Percentiles rank a stretch among this genome's conserved stretches.
These are phyloP conservation scores for Curvularia spicifera DNA, from an alignment of 2,329 filamentous ascomycete species.

Conservation along the genomic window DNA sequence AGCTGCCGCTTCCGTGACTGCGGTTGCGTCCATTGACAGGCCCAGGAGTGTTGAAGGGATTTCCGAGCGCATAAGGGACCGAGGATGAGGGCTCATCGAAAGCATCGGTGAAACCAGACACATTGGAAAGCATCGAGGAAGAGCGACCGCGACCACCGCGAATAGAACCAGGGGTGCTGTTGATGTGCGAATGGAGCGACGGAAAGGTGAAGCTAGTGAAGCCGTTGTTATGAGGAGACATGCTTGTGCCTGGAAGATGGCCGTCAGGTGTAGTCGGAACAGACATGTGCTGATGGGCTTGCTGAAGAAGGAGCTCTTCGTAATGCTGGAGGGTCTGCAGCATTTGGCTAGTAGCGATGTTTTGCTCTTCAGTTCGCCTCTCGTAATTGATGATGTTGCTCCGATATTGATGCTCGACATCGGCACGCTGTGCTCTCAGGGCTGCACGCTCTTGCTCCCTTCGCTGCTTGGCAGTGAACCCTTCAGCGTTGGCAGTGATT, in stretches of 20 bases:
- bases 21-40: slow-evolving; percentile 48
- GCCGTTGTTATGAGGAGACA: slow-evolving; percentile 43
- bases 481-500: slow-evolving; percentile 70
- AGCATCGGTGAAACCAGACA: slow-evolving; percentile 59
- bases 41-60: slow-evolving; percentile 50
- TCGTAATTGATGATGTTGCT: slow-evolving; percentile 49
- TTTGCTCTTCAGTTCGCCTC: slow-evolving; percentile 48
- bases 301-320: slow-evolving; percentile 51
- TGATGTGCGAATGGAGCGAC: slow-evolving; percentile 35
- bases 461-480: slow-evolving; percentile 66
- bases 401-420: slow-evolving; percentile 48
- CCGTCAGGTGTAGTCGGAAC: slow-evolving; percentile 65
- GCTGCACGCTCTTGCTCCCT: slow-evolving; percentile 51
- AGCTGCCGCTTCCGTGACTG: slow-evolving; percentile 58
- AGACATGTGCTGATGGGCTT: slow-evolving; percentile 46
- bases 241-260: slow-evolving; percentile 60
- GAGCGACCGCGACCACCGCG: slow-evolving; percentile 55
- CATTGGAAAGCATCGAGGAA: slow-evolving; percentile 60
- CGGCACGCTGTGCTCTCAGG: slow-evolving; percentile 43
- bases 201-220: slow-evolving; percentile 50
- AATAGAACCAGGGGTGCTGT: slow-evolving; percentile 44
- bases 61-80: slow-evolving; percentile 37
- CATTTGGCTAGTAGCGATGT: slow-evolving; percentile 46
- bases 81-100: slow-evolving; percentile 46
- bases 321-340: slow-evolving; percentile 47